Base-by-base conservation (phyloP, 1,139 yeast species). In the Kluyveromyces sp. region DNA sequence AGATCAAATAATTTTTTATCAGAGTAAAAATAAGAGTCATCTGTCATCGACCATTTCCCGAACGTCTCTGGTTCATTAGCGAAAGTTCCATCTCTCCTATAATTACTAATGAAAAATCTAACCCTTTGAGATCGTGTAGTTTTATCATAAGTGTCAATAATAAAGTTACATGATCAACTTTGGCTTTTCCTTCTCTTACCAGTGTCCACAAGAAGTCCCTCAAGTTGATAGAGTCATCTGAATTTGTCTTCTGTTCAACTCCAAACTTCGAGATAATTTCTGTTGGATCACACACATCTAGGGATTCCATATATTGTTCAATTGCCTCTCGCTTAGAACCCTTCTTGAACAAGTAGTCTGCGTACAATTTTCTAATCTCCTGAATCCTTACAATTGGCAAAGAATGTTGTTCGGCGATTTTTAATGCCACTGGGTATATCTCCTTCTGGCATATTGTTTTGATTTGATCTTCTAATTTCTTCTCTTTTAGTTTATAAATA, bases 111-210 rank as follows among this genome's bases (percentile, higher is more conserved):
- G 57, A 88, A 89, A 3, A 63, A 56, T 42, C 75, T 34, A 92
- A 68, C 47, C 81, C 81, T 1, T 73, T 76, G 1, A 71, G 72
- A 55, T 77, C 75, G 53, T 83, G 84, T 52, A 88, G 68, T 61
- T 90, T 90, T 53, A 96, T 87, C 57, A 85, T 83, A 45, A 95
- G 83, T 52, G 95, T 86, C 34, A 92, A 67, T 35, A 92, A 69
- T 31, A 92, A 66, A 0, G 97, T 89, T 2, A 89, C 75, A 62
- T 92, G 97, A 60, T 89, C 95, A 41, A 78, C 74, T 35, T 78
- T 77, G 0, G 96, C 82, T 10, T 75, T 56, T 0, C 71, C 64
- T 56, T 68, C 66, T 7, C 72, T 72, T 46, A 85, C 74, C 51
- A 90, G 69, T 15, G 72, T 73, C 59, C 79, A 80, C 37, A 92